phyloP scores from a whole-genome alignment of 306 rosid genomes.

The Medicago ruthenica region DNA sequence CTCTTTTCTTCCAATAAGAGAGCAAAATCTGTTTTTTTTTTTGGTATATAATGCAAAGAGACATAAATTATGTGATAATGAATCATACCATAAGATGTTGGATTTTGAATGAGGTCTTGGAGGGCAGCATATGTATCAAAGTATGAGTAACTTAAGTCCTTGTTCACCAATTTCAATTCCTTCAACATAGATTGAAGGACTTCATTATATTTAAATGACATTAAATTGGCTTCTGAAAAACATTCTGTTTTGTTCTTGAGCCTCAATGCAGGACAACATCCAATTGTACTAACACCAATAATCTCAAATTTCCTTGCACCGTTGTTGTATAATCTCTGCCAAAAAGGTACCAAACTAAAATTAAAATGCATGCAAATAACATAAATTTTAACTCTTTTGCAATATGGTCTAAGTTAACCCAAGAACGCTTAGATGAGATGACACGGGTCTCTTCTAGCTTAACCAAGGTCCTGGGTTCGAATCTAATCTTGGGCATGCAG shows the following conservation, averaged over 20 bases:
- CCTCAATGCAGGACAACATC: conserved; percentile 77
- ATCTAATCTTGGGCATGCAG: no score
- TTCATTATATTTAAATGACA: conserved; percentile 52
- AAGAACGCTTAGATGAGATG: no score
- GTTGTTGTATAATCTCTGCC: conserved; percentile 60
- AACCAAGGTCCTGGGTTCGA: no score
- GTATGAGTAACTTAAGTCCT: conserved; percentile 59
- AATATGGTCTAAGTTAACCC: no score
- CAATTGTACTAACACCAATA: conserved; percentile 61
- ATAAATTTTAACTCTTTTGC: neutral
- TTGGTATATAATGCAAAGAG: neutral
- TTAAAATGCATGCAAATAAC: neutral
- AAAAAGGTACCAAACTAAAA: neutral
- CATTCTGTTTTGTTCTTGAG: conserved; percentile 60
- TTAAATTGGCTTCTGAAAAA: conserved; percentile 50
- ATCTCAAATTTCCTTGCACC: conserved; percentile 78
- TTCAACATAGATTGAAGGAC: conserved; percentile 58
- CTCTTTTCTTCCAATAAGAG: no score
- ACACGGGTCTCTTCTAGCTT: no score
- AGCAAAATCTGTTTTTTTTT: no score
- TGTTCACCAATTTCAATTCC: conserved; percentile 50
- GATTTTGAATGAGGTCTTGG: conserved; percentile 51
- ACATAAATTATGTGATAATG: neutral
- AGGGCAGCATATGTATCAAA: conserved; percentile 60
- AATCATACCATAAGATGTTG: conserved; percentile 58